A percentile compares a stretch with the other conserved stretches of the same genome.
phyloP scores from a whole-genome alignment of 257 asterid genomes.

The Forsythia viridissima region DNA sequence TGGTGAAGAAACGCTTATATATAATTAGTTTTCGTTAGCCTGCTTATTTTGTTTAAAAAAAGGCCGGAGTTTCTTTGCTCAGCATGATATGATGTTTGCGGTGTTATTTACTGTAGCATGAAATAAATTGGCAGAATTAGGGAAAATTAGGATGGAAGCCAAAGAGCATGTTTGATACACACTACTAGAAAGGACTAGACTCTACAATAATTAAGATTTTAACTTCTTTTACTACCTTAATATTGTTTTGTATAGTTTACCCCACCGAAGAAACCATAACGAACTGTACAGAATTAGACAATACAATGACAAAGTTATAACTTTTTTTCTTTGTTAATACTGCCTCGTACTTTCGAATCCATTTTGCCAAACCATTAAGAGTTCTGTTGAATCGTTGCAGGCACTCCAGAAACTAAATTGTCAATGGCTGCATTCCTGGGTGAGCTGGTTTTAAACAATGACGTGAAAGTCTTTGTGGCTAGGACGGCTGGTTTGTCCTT shows the following conservation, averaged over 20 bases:
- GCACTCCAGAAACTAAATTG: constrained; percentile 75
- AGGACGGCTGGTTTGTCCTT: constrained; percentile 70
- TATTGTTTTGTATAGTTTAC: too few relatives aligned
- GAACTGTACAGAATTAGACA: not conserved
- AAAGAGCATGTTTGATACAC: too few relatives aligned
- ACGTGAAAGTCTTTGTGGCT: constrained; percentile 80
- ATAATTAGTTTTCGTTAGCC: not conserved
- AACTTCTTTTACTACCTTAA: too few relatives aligned
- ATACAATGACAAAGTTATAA: not conserved
- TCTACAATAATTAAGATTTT: too few relatives aligned
- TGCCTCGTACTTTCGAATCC: not conserved
- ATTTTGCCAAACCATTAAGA: not conserved
- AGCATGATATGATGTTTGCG: too few relatives aligned
- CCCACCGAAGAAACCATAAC: too few relatives aligned
- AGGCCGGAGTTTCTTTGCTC: not conserved
- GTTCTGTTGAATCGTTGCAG: constrained; percentile 40
- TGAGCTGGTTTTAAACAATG: constrained; percentile 75
- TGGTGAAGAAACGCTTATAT: not conserved
- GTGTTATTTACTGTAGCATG: too few relatives aligned
- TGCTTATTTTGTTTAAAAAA: not conserved
- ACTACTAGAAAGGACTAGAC: too few relatives aligned
- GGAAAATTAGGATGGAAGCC: too few relatives aligned
- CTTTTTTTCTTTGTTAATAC: not conserved
- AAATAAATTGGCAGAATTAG: too few relatives aligned
- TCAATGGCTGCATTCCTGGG: constrained; percentile 92